Base-by-base conservation (phyloP, 768 basidiomycete genomes). In the Asterophora lycoperdoides region DNA sequence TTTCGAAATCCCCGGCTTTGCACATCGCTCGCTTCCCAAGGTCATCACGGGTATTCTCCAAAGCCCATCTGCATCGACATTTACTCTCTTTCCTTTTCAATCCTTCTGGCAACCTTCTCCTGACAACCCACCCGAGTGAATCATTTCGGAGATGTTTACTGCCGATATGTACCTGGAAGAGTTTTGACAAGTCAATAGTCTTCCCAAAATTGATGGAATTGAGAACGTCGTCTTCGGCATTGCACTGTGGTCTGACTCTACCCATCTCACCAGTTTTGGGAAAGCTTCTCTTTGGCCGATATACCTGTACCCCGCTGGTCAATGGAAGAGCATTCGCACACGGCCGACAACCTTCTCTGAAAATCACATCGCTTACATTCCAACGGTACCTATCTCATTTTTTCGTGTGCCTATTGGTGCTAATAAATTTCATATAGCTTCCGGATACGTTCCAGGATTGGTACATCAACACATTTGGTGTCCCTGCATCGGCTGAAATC, bases 281-380 rank as follows among this genome's bases (percentile, higher is more conserved):
- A 59, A 45, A 23, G 62, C 67, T 0, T 55, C 57, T 0, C 56
- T 72, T 6, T 76, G 70, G 73, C 74, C 73, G 2, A 44, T 71
- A 0, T 78, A 77, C 46, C 33, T 66, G 0, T 68, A 50, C 37
- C 61, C 73, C 41, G 70, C 70, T 0, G 68, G 68, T 26, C 58
- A 66, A 10, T 72, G 68, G 1, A 75, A 77, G 47, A 71, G 72
- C 41, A 48, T 52, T 1, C 59, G 64, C 0, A 54, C 43, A 8
- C 61, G 63, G 18, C 71, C 70, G 0, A 53, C 48, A 1, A 51
- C 53, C 0, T 56, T 60, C 23, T 52, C 68, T 1, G 66, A 61
- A n/a, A 65, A 75, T 41, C 70, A 72, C 44, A 10, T 74, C 5
- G 70, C 64, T 1, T 74, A 74, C 57, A 63, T 77, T 46, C 66